Evolutionary conservation across 805 yeast species (phyloP).

Genomic region (Zygotorulaspora florentina): DNA sequence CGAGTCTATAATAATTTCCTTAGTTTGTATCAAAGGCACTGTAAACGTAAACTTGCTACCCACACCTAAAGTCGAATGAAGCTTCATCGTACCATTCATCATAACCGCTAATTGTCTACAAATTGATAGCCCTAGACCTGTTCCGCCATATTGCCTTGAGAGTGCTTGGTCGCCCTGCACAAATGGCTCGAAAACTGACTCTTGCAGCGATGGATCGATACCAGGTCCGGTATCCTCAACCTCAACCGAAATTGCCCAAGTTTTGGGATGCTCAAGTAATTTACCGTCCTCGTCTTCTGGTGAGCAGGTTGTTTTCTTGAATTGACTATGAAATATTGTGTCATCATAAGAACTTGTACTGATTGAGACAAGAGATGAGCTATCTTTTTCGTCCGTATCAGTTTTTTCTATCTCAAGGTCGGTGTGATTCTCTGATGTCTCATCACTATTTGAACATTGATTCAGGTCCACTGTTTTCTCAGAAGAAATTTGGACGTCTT

Average conservation of each 20-base stretch:
- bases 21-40: constrained; percentile 63
- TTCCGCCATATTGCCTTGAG: constrained; percentile 90
- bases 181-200: constrained; percentile 89
- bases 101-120: constrained; percentile 85
- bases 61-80: constrained; percentile 69
- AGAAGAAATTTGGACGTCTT: not conserved
- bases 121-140: constrained; percentile 86
- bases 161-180: constrained; percentile 95
- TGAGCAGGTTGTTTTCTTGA: constrained; percentile 29
- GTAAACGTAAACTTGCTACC: constrained; percentile 84
- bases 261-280: constrained; percentile 27
- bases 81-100: constrained; percentile 82
- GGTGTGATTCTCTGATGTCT: constrained; percentile 6
- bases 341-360: constrained; percentile 41
- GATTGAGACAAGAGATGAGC: constrained; percentile 19
- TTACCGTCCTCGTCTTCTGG: constrained; percentile 27
- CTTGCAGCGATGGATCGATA: constrained; percentile 74
- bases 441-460: constrained; percentile 5
- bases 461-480: constrained; percentile 4
- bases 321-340: constrained; percentile 42
- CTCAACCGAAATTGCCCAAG: constrained; percentile 47
- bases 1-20: constrained; percentile 31
- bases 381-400: constrained; percentile 11
- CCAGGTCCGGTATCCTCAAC: constrained; percentile 95
- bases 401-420: constrained; percentile 7